phyloP scores from a whole-genome alignment of 1,284 basidiomycete genomes.

The Melampsora allii-populina region DNA sequence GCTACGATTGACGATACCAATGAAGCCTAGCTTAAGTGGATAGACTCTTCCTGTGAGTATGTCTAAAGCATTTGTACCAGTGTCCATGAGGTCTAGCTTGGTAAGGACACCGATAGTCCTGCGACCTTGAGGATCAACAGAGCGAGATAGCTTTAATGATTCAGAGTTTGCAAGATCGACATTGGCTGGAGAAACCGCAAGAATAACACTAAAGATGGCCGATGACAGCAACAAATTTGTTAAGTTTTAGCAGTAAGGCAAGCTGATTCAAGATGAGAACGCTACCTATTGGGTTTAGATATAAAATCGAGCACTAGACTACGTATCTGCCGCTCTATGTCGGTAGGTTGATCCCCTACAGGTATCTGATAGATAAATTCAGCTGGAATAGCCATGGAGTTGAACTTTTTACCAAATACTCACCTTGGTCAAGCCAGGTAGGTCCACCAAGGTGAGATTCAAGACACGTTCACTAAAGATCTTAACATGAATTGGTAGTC shows the following conservation, averaged over 20 bases:
- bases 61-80: constrained; percentile 94
- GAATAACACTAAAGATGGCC: constrained; percentile 69
- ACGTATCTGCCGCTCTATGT: constrained; percentile 95
- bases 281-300: constrained; percentile 87
- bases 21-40: constrained; percentile 95
- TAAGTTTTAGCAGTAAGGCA: neutral
- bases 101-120: constrained; percentile 94
- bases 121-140: constrained; percentile 90
- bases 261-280: neutral
- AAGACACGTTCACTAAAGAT: constrained; percentile 94
- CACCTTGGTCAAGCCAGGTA: constrained; percentile 93
- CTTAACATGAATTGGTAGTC: constrained; percentile 86
- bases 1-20: constrained; percentile 93
- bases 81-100: constrained; percentile 98
- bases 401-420: constrained; percentile 47
- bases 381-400: neutral
- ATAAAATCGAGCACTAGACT: constrained; percentile 91
- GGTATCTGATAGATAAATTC: constrained; percentile 63
- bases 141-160: constrained; percentile 89
- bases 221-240: neutral
- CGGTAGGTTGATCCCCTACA: constrained; percentile 69
- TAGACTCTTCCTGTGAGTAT: constrained; percentile 94
- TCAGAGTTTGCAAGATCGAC: constrained; percentile 98
- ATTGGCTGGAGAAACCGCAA: constrained; percentile 93
- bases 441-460: constrained; percentile 90